Evolutionary conservation across 164 flowering plant genomes (phyloP), one percentile per base, ranked within the genome.

Genomic region (Protea cynaroides): DNA sequence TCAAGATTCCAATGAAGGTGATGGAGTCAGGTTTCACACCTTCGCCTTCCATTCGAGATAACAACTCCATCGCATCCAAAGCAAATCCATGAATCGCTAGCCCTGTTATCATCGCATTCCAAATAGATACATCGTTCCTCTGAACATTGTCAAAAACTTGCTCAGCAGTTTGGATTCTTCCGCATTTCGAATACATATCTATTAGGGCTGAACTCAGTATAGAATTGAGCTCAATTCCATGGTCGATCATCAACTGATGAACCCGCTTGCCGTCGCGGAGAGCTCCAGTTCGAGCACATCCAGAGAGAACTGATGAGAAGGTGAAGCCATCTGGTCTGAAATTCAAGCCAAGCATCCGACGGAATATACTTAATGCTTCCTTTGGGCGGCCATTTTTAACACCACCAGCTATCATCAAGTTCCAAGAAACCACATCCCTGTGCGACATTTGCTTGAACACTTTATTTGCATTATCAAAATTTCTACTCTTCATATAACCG

Each of bases 81-180:
- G 86, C 89, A 64, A 83, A 84, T n/a, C 98, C 96, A 54, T 92
- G 92, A 64, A 76, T 65, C 12, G 91, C 96, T 7, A 92, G 58
- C 56, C 93, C 96, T 52, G 72, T 84, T 29, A 92, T 82, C 85
- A 92, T 86, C 0, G 93, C 75, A 78, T 88, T 92, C 88, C 88
- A 92, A 46, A 82, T 71, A 13, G 79, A 87, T 17, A 89, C 85
- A 70, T 87, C 72, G 55, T 66, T 61, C 14, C 66, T 74, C 7
- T 44, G 44, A 25, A 69, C 64, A 8, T 49, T 64, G 0, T 75
- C 57, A 66, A 92, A 92, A 25, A 92, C 56, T 24, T 77, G 78
- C 49, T 52, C 74, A 0, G 97, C 90, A 17, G 60, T 67, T 49
- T 79, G 70, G 53, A 89, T 78, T 56, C 75, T 75, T 25, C 97